phyloP scores from a whole-genome alignment of 345 rosid genomes.

The Salix udensis region DNA sequence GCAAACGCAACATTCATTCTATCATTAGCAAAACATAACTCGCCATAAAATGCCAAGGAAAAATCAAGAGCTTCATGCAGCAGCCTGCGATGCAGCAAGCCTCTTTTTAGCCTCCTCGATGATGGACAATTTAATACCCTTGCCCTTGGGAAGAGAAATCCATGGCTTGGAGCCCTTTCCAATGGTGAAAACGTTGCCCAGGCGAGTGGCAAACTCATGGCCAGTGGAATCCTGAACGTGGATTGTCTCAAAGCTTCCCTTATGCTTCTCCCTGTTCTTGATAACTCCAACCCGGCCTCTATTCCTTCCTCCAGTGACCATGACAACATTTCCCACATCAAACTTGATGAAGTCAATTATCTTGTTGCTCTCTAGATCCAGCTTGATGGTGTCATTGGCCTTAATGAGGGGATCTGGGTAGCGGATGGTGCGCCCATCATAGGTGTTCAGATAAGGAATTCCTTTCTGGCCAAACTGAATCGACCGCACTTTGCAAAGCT shows the following conservation, averaged over 20 bases:
- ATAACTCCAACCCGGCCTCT: conserved; percentile 83
- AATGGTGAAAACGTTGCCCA: conserved; percentile 69
- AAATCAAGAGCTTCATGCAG: conserved; percentile 21
- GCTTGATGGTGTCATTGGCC: conserved; percentile 81
- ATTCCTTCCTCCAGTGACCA: conserved; percentile 92
- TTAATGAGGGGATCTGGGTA: conserved; percentile 88
- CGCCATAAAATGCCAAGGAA: neutral
- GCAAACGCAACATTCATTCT: neutral
- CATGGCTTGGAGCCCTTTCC: conserved; percentile 86
- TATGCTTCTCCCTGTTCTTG: conserved; percentile 78
- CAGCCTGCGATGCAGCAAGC: conserved; percentile 48
- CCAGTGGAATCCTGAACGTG: conserved; percentile 72
- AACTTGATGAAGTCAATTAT: conserved; percentile 75
- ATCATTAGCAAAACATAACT: neutral
- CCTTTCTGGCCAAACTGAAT: conserved; percentile 49
- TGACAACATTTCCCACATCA: conserved; percentile 84
- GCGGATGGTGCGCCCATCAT: conserved; percentile 84
- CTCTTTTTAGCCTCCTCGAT: conserved; percentile 87
- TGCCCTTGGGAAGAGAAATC: conserved; percentile 49
- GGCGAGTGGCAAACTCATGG: conserved; percentile 85
- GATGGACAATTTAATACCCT: conserved; percentile 53
- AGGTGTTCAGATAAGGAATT: conserved; percentile 74
- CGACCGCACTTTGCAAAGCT: conserved; percentile 58
- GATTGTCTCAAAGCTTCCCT: conserved; percentile 83
- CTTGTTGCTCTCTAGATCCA: conserved; percentile 72